Evolutionary conservation across 495 filamentous ascomycete genomes (phyloP).

Genomic region (Apodospora peruviana): DNA sequence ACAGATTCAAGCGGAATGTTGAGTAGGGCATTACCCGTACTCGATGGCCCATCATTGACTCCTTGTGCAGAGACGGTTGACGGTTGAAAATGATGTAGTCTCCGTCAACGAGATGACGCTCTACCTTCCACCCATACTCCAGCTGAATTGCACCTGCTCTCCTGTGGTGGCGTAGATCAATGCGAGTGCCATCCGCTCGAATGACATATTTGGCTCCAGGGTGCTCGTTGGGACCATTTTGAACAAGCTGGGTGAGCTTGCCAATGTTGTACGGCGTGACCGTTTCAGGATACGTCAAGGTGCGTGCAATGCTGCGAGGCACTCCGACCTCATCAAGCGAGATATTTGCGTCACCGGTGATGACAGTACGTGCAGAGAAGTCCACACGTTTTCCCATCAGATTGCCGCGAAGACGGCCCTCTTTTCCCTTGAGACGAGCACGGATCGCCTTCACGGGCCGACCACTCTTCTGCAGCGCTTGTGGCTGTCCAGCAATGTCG

Average conservation of each 20-base stretch:
- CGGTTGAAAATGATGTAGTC: constrained; percentile 99
- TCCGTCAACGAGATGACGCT: constrained; percentile 89
- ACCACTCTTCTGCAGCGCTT: constrained; percentile 93
- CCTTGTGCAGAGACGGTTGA: constrained; percentile 97
- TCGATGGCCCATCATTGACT: constrained; percentile 99
- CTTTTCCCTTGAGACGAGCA: constrained; percentile 95
- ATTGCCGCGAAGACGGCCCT: constrained; percentile 94
- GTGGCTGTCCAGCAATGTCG: constrained; percentile 92
- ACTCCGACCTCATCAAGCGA: constrained; percentile 96
- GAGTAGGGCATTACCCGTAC: constrained; percentile 98
- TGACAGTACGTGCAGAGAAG: constrained; percentile 98
- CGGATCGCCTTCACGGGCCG: constrained; percentile 94
- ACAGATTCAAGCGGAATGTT: constrained; percentile 94
- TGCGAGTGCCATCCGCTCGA: constrained; percentile 81
- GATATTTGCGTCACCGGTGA: constrained; percentile 95
- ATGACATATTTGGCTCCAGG: constrained; percentile 95
- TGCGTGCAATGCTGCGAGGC: constrained; percentile 79
- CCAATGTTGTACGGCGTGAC: constrained; percentile 98
- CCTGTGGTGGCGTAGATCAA: constrained; percentile 89
- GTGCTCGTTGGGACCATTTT: constrained; percentile 89
- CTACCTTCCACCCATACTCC: constrained; percentile 97
- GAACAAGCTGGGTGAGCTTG: constrained; percentile 79
- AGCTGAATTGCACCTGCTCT: constrained; percentile 74
- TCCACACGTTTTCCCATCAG: constrained; percentile 99
- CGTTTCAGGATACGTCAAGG: constrained; percentile 91